These are phyloP conservation scores for Microbotryum intermedium DNA, from an alignment of 1,284 basidiomycete genomes.

Conservation along the genomic window DNA sequence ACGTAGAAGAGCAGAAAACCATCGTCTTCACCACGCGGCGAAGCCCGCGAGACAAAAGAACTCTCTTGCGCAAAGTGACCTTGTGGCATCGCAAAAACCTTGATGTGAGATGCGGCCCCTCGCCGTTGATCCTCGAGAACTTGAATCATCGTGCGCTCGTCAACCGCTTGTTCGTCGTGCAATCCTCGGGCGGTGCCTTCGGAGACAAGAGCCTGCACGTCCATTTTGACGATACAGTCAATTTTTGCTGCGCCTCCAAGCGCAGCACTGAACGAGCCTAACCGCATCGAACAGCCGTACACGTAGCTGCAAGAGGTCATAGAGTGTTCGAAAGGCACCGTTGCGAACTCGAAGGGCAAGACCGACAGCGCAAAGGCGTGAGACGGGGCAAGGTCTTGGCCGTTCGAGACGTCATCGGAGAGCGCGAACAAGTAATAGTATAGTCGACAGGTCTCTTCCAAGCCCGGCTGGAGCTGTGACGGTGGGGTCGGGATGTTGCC, in stretches of 20 bases:
- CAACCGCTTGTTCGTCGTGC: slow-evolving; percentile 37
- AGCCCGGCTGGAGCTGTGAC: slow-evolving; percentile 34
- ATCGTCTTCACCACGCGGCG: slow-evolving; percentile 41
- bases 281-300: slow-evolving; percentile 42
- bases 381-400: slow-evolving; percentile 21
- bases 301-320: slow-evolving; percentile 42
- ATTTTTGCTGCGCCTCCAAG: slow-evolving; percentile 46
- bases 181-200: slow-evolving; percentile 35
- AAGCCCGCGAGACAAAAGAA: slow-evolving; percentile 41
- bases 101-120: slow-evolving; percentile 29
- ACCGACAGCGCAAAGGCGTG: slow-evolving; percentile 44
- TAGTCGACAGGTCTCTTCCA: slow-evolving; percentile 43
- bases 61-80: slow-evolving; percentile 45
- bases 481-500: slow-evolving; percentile 40
- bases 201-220: slow-evolving; percentile 39
- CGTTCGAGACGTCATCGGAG: slow-evolving; percentile 6
- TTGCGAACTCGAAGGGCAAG: slow-evolving; percentile 47
- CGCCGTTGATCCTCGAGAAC: slow-evolving; percentile 36
- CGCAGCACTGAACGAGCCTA: slow-evolving; percentile 44
- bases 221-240: slow-evolving; percentile 45
- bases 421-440: slow-evolving; percentile 44
- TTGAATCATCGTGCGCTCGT: slow-evolving; percentile 39
- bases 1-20: slow-evolving; percentile 46
- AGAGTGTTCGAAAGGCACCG: slow-evolving; percentile 37
- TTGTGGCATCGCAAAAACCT: slow-evolving; percentile 42